phyloP scores from a whole-genome alignment of 345 rosid genomes.

The Hibiscus trionum region DNA sequence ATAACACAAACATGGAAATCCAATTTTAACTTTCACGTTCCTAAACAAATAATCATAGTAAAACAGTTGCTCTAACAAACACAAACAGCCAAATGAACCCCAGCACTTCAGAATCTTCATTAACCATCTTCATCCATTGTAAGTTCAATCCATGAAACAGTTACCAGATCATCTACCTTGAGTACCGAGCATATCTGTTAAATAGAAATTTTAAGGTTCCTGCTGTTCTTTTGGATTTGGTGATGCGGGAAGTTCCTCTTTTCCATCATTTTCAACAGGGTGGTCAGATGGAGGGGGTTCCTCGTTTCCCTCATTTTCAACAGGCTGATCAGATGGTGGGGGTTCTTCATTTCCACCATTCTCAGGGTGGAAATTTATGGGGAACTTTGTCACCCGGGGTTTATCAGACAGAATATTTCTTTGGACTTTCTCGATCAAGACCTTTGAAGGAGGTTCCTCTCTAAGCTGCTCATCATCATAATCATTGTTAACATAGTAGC shows the following conservation, averaged over 20 bases:
- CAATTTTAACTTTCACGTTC: background rate
- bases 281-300: conserved; percentile 25
- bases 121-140: background rate
- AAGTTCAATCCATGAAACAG: background rate
- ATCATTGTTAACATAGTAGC: conserved; percentile 79
- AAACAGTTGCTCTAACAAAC: background rate
- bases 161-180: conserved; percentile 3
- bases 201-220: conserved; percentile 19
- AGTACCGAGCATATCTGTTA: background rate
- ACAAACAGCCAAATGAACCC: background rate
- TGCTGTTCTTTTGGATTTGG: conserved; percentile 27
- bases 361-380: conserved; percentile 86
- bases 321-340: background rate
- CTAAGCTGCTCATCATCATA: conserved; percentile 81
- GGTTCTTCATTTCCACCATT: conserved; percentile 36
- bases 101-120: conserved; percentile 5
- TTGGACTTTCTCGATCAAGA: conserved; percentile 66
- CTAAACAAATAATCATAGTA: background rate
- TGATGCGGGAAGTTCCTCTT: conserved; percentile 27
- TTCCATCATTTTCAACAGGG: conserved; percentile 29
- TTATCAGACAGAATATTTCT: conserved; percentile 82
- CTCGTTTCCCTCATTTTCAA: background rate
- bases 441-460: conserved; percentile 86
- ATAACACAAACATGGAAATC: background rate
- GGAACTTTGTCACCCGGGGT: conserved; percentile 92